Evolutionary conservation across 371 early-diverging fungal genomes (phyloP).

Genomic region (Lichtheimia corymbifera): DNA sequence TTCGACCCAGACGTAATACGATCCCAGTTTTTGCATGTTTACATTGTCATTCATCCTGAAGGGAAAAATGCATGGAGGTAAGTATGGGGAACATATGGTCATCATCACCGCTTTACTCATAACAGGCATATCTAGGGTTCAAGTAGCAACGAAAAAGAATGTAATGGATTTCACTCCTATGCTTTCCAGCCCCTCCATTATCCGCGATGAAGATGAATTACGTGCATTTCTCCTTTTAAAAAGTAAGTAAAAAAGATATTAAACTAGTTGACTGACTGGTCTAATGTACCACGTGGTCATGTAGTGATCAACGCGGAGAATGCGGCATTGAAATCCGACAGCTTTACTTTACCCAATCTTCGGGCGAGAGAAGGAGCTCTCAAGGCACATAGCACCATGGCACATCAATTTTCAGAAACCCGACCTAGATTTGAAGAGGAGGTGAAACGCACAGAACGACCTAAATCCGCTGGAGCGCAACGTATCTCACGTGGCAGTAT

Average conservation of each 20-base stretch:
- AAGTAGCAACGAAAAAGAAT: slow-evolving; percentile 56
- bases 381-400: not conserved
- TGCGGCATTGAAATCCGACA: slow-evolving; percentile 66
- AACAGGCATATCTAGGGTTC: slow-evolving; percentile 22
- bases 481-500: slow-evolving; percentile 19
- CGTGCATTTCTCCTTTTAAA: slow-evolving; percentile 65
- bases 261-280: no score
- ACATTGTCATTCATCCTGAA: slow-evolving; percentile 62
- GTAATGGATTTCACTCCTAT: slow-evolving; percentile 67
- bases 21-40: slow-evolving; percentile 77
- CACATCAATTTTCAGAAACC: slow-evolving; percentile 1
- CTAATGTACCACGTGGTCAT: no score
- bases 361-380: slow-evolving; percentile 51
- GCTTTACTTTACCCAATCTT: slow-evolving; percentile 52
- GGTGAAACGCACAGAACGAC: slow-evolving; percentile 16
- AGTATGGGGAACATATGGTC: slow-evolving; percentile 1
- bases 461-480: slow-evolving; percentile 24
- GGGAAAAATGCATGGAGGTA: slow-evolving; percentile 46
- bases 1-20: slow-evolving; percentile 66
- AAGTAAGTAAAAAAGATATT: slow-evolving; percentile 26
- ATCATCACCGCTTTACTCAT: slow-evolving; percentile 21
- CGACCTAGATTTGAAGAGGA: not conserved
- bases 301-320: slow-evolving; percentile 75
- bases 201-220: slow-evolving; percentile 47
- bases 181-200: slow-evolving; percentile 65